Evolutionary conservation across 805 yeast genomes (phyloP).

Genomic region (Candida succiphila): DNA sequence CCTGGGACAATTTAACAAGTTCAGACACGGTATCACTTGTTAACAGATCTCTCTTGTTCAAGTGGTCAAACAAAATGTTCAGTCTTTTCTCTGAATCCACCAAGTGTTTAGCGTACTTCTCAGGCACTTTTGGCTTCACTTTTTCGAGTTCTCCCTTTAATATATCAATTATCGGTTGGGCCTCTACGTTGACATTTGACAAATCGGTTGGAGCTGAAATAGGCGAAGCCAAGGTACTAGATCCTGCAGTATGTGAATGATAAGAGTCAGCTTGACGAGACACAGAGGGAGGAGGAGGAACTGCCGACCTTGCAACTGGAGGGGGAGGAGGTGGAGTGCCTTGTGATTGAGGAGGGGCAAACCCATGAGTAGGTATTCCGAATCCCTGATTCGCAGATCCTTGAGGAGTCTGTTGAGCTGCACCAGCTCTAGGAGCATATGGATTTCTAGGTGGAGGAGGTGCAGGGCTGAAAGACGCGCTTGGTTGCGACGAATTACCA

Average conservation of each 20-base stretch:
- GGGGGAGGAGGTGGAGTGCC: constrained; percentile 7
- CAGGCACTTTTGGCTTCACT: constrained; percentile 68
- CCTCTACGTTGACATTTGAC: constrained; percentile 50
- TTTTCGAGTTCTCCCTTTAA: constrained; percentile 46
- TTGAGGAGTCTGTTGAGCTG: constrained; percentile 6
- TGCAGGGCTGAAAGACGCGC: constrained; percentile 1
- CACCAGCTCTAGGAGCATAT: constrained; percentile 8
- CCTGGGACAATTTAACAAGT: constrained; percentile 39
- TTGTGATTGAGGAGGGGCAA: constrained; percentile 8
- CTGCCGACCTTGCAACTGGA: constrained; percentile 8
- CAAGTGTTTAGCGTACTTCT: constrained; percentile 60
- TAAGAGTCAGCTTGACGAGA: constrained; percentile 9
- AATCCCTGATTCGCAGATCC: neutral
- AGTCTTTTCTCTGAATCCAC: constrained; percentile 78
- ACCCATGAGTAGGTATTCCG: neutral
- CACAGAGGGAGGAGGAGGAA: constrained; percentile 14
- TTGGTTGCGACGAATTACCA: too few relatives aligned
- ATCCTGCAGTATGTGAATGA: constrained; percentile 1
- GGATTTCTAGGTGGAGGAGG: constrained; percentile 2
- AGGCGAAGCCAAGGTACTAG: constrained; percentile 10
- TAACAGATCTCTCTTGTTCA: constrained; percentile 63
- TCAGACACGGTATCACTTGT: constrained; percentile 44
- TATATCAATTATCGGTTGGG: constrained; percentile 47
- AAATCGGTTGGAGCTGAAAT: constrained; percentile 43
- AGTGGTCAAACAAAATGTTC: constrained; percentile 62